Conservation (phyloP, 2,329 filamentous ascomycete genomes). For the Microdochium nivale region DNA sequence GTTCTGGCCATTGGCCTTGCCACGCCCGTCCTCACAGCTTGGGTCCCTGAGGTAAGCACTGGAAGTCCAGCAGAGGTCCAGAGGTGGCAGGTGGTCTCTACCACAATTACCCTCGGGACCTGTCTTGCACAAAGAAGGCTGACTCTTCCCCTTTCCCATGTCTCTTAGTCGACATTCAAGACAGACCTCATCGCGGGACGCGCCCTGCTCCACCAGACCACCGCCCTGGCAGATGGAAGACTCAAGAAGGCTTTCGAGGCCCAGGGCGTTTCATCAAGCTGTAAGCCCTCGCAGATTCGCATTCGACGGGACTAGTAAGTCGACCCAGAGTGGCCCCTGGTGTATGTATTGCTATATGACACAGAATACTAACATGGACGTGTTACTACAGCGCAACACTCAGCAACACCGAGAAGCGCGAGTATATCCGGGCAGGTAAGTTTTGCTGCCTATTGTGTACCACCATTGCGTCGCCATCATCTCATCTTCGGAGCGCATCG, state of each 20-base stretch:
- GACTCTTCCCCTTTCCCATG: background rate
- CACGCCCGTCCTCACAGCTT: background rate
- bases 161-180: conserved; percentile 3
- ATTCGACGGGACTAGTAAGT: conserved; percentile 7
- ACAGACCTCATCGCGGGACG: conserved; percentile 4
- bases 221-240: conserved; percentile 1
- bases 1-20: background rate
- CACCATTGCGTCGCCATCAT: background rate
- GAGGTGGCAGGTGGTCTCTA: background rate
- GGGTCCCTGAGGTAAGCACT: background rate
- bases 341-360: background rate
- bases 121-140: background rate
- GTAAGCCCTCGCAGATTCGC: conserved; percentile 1
- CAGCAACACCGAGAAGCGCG: conserved; percentile 5
- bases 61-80: background rate
- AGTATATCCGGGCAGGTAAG: conserved; percentile 3
- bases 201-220: conserved; percentile 2
- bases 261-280: conserved; percentile 2
- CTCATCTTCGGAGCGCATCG: background rate
- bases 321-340: background rate
- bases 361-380: no score
- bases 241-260: conserved; percentile 1
- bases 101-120: background rate
- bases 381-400: background rate
- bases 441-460: background rate